A percentile compares a stretch with the other conserved stretches of the same genome.
These are phyloP conservation scores for Babesia ovata DNA, from an alignment of 169 alveolate genomes.

Conservation along the genomic window DNA sequence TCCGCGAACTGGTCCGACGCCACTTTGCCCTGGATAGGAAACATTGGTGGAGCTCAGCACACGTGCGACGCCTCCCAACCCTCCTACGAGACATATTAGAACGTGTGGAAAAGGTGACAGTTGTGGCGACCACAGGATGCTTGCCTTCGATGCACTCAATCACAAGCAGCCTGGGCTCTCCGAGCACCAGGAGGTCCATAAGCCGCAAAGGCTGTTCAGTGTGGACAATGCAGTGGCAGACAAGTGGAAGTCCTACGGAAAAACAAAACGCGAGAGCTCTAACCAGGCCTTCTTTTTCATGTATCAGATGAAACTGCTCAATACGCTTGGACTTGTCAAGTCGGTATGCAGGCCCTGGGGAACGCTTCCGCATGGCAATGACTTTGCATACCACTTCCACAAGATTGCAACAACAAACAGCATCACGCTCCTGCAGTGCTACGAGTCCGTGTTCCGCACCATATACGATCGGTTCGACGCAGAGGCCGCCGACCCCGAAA, in stretches of 20 bases:
- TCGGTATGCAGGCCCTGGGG: slow-evolving; percentile 73
- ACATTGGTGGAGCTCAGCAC: no score
- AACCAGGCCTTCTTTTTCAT: slow-evolving; percentile 42
- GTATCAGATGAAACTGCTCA: slow-evolving; percentile 63
- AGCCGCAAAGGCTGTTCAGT: not conserved
- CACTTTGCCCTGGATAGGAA: no score
- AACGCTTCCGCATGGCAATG: slow-evolving; percentile 62
- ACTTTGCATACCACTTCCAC: slow-evolving; percentile 61
- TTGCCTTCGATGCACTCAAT: slow-evolving; percentile 7
- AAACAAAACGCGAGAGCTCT: not conserved
- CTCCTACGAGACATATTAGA: no score
- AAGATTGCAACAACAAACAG: slow-evolving; percentile 40
- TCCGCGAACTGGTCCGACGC: no score
- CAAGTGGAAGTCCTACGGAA: not conserved
- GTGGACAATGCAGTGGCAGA: not conserved
- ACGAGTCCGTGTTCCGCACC: slow-evolving; percentile 56
- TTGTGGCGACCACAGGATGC: slow-evolving; percentile 12
- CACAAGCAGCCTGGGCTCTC: slow-evolving; percentile 19
- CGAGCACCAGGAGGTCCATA: slow-evolving; percentile 16
- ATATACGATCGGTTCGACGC: slow-evolving; percentile 45
- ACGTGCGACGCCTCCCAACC: no score
- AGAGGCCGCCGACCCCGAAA: slow-evolving; percentile 49
- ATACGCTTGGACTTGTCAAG: slow-evolving; percentile 57
- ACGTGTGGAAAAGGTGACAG: not conserved
- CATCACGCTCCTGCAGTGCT: slow-evolving; percentile 28